Conservation (phyloP, 1,284 basidiomycete species). For the Ceratobasidium theobromae region DNA sequence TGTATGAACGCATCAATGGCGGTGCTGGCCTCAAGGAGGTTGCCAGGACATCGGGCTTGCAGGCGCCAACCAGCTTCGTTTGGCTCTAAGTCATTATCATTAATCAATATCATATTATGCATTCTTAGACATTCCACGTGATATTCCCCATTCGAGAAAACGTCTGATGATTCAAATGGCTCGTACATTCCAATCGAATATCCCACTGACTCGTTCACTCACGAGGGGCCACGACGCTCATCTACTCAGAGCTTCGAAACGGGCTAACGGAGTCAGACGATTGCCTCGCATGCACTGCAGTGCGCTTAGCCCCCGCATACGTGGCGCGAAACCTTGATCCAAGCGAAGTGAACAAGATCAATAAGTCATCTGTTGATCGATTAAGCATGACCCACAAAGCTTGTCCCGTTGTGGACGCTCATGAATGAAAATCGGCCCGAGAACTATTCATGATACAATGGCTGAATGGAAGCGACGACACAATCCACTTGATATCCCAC, state of each 20-base stretch:
- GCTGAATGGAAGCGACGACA: slow-evolving; percentile 68
- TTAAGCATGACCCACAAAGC: neutral
- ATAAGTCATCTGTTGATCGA: neutral
- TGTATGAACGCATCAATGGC: slow-evolving; percentile 56
- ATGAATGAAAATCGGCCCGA: slow-evolving; percentile 82
- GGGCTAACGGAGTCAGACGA: neutral
- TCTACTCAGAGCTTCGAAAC: slow-evolving; percentile 3
- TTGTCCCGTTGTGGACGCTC: slow-evolving; percentile 41
- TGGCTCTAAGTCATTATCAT: slow-evolving; percentile 7
- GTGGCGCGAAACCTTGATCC: neutral
- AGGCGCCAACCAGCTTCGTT: slow-evolving; percentile 28
- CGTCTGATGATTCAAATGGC: too few species aligned
- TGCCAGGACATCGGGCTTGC: slow-evolving; percentile 49
- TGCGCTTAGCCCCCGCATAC: neutral
- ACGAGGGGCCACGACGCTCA: slow-evolving; percentile 6
- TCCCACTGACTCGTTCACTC: neutral
- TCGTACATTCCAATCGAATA: too few species aligned
- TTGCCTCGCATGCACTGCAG: neutral
- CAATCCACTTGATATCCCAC: slow-evolving; percentile 68
- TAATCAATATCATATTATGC: neutral
- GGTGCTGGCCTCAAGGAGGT: slow-evolving; percentile 56
- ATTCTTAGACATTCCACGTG: too few species aligned
- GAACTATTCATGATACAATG: slow-evolving; percentile 81
- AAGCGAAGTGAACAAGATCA: slow-evolving; percentile 4
- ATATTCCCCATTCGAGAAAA: too few species aligned